Base-by-base conservation (phyloP, 139 green algal species). In the Tetradesmus lagerheimii region DNA sequence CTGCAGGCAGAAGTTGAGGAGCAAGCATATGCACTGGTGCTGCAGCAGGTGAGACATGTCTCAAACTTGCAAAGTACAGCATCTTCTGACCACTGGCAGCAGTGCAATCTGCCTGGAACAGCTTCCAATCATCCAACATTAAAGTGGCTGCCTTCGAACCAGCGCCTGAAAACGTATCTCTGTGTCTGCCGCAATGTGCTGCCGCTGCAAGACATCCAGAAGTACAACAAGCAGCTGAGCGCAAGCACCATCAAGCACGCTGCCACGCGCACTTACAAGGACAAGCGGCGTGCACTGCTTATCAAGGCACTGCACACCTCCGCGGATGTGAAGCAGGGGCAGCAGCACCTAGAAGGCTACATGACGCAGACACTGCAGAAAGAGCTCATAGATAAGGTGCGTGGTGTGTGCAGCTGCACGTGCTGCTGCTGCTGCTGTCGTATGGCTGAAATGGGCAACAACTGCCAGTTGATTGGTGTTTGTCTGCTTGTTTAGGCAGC, bases 191-290 rank as follows among this genome's bases (percentile, higher is more conserved):
- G 14, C 16, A 12, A 16, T 8, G n/a, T 78, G n/a, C 67, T 78
- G 67, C 67, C 18, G 67, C 29, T 78, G 14, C n/a, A 35, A 39
- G 67, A 78, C n/a, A 35, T 78, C 29, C 67, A 35, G 67, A 34
- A 35, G 16, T 78, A 16, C 67, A 78, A 78, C 67, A 78, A 78
- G 67, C 67, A 78, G 67, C 18, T 78, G 67, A 39, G n/a, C n/a
- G 67, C 67, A 14, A 35, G n/a, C 11, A 78, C n/a, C 29, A 78
- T 78, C 67, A 34, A 39, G 29, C 67, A 78, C 11, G 29, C 67
- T 39, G 67, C 67, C 29, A 34, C 29, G 11, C 67, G n/a, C 29
- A 35, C 67, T 12, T 78, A 34, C 67, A 78, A 78, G 67, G 29
- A 78, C 67, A 78, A 78, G 67, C 29, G 29, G 29, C 67, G 67